Evolutionary conservation across 129 eudicot species (phyloP).

Genomic region (Ambrosia artemisiifolia): DNA sequence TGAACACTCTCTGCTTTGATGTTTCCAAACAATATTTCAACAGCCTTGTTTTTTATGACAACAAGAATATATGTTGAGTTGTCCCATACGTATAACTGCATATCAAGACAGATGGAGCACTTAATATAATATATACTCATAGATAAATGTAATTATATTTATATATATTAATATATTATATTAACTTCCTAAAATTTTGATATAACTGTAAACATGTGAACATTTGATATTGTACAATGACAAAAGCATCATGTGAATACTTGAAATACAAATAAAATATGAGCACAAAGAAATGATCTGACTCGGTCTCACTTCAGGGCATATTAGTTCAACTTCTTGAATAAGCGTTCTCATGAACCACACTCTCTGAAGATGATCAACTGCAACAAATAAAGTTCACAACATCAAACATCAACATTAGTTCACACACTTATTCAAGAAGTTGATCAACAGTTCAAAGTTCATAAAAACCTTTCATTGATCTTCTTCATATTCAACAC

Average conservation of each 20-base stretch:
- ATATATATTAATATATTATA: neutral
- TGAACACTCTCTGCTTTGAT: constrained; percentile 62
- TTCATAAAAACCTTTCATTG: constrained; percentile 32
- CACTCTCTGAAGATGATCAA: constrained; percentile 1
- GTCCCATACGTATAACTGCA: constrained; percentile 88
- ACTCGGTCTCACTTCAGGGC: neutral
- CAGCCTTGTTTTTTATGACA: constrained; percentile 68
- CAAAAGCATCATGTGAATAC: neutral
- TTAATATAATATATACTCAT: neutral
- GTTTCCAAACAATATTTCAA: constrained; percentile 66
- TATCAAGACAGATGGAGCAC: neutral
- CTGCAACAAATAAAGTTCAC: constrained; percentile 36
- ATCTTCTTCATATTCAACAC: constrained; percentile 40
- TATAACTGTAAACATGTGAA: neutral
- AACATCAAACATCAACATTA: constrained; percentile 31
- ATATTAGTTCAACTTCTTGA: neutral
- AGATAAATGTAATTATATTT: neutral
- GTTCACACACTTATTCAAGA: constrained; percentile 37
- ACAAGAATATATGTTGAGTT: constrained; percentile 57
- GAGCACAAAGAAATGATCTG: neutral
- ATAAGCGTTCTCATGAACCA: too few species aligned
- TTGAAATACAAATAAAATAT: neutral
- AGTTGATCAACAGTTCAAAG: constrained; percentile 25
- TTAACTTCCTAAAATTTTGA: neutral
- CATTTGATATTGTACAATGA: neutral